Percentiles rank a stretch among this genome's conserved stretches.
Evolutionary conservation across 805 yeast species (phyloP).

Genomic region (Starmerella sirachaensis): DNA sequence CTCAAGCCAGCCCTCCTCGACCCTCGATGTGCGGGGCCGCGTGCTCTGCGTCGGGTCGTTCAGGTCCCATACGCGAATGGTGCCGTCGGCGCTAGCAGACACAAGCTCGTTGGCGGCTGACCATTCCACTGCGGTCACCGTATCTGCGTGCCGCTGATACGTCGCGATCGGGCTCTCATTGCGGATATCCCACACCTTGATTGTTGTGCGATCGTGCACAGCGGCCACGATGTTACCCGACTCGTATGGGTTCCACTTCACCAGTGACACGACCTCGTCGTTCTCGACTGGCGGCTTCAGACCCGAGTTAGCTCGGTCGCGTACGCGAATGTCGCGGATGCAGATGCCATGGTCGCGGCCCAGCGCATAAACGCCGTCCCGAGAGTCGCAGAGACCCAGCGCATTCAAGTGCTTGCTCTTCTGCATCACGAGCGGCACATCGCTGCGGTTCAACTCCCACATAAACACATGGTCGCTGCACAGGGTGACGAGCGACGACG

Average conservation of each 20-base stretch:
- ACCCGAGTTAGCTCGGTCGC: constrained; percentile 30
- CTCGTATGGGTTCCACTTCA: constrained; percentile 47
- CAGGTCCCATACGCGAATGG: constrained; percentile 56
- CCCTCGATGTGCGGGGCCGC: no score
- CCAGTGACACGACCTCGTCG: constrained; percentile 31
- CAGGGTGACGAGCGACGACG: constrained; percentile 43
- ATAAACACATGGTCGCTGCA: constrained; percentile 60
- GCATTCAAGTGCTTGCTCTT: constrained; percentile 39
- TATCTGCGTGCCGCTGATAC: constrained; percentile 45
- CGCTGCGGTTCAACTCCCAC: constrained; percentile 59
- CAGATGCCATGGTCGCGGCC: constrained; percentile 61
- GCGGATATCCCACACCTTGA: constrained; percentile 68
- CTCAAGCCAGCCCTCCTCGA: background rate
- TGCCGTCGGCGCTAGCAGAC: constrained; percentile 54
- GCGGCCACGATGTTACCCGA: constrained; percentile 48
- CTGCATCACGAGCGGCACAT: constrained; percentile 46
- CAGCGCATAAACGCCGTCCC: constrained; percentile 46
- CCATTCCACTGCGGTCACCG: constrained; percentile 53
- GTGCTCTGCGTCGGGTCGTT: constrained; percentile 6
- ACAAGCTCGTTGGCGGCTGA: constrained; percentile 37
- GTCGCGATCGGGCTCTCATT: constrained; percentile 40
- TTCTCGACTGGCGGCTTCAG: constrained; percentile 34
- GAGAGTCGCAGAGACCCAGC: constrained; percentile 37
- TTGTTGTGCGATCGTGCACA: constrained; percentile 40
- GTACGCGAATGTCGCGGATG: constrained; percentile 53